Base-by-base conservation (phyloP, 2,329 filamentous ascomycete species). In the Epichloe scottii region DNA sequence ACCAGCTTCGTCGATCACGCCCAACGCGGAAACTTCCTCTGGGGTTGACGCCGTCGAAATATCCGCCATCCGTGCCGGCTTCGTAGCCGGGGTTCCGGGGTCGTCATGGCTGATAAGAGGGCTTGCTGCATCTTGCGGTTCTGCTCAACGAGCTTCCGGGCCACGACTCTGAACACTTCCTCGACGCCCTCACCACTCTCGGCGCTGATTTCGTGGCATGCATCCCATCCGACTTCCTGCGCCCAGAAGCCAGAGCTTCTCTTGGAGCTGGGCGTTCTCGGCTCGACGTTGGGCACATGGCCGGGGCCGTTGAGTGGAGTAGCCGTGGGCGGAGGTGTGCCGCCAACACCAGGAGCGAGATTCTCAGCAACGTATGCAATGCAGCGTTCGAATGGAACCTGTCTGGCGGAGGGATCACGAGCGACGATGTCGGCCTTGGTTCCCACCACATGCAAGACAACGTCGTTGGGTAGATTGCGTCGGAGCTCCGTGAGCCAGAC, bases 361-460 rank as follows among this genome's bases (percentile, higher is more conserved):
- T 95, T 87, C 67, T 96, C 89, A 26, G 89, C 90, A 39, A 96
- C 89, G 68, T 96, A 98, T 46, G 88, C 89, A 62, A 97, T 95
- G 65, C 90, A 96, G 56, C 87, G 81, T 68, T 98, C 91, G 65
- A 97, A 97, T 19, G 90, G 88, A 5, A 98, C 89, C 63, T 90
- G 82, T 51, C 91, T 82, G 55, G 76, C 75, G 5, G 77, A 76
- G 5, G 91, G 89, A 55, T 96, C 89, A 59, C 85, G 78, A 40
- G 89, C 84, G 48, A 96, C 90, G 43, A 97, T 82, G 67, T 98
- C 91, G 54, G 86, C 84, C 66, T 95, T 95, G 11, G 89, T 97
- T 56, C 91, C 93, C 8, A 97, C 90, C n/a, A 96, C 85, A 65
- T 96, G 90, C 5, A 96, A 77, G 46, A 96, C 84, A 49, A 94